Base-by-base conservation (phyloP, 1,284 basidiomycete species). In the Ganoderma resinaceum region DNA sequence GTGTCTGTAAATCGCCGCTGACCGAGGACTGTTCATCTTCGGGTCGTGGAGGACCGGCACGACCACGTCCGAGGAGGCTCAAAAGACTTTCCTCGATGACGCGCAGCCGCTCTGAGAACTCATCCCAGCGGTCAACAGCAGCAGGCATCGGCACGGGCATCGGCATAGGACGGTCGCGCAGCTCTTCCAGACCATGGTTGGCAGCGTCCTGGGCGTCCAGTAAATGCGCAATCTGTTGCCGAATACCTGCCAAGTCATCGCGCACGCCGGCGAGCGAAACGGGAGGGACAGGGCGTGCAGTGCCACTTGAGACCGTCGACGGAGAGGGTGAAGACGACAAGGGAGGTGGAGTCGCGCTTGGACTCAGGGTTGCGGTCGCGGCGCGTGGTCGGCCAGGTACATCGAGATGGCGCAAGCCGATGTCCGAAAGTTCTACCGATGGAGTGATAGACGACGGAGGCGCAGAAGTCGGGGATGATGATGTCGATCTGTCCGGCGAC, bases 151-250 rank as follows among this genome's bases (percentile, higher is more conserved):
- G 43, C 31, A 43, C 35, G 3, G 66, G 66, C 62, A 63, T 43
- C 18, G 61, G 42, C 20, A 49, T 40, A 9, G 62, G 62, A 23
- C 74, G 71, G 43, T 75, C 72, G 11, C 81, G 80, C 40, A 87
- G 75, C 58, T 87, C 83, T 35, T 85, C 81, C 52, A 87, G 69
- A 69, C 82, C 80, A 43, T 85, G 82, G 64, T 89, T 89, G 6
- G 89, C 86, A 0, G 84, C 80, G 0, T 79, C 74, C 76, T 93
- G 92, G 3, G 85, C 87, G 61, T 91, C 84, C 80, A 84, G 83
- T 20, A 93, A 77, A 4, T 81, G 84, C 3, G 79, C 79, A 2
- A 89, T 78, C 73, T 89, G 85, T 16, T 85, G 83, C 61, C 84
- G 82, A 52, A 93, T 81, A 14, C 81, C 82, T 18, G 84, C 79